Percentiles rank a stretch among this genome's conserved stretches.
Conservation (phyloP, 371 early-diverging fungal genomes). For the Mycotypha africana region DNA sequence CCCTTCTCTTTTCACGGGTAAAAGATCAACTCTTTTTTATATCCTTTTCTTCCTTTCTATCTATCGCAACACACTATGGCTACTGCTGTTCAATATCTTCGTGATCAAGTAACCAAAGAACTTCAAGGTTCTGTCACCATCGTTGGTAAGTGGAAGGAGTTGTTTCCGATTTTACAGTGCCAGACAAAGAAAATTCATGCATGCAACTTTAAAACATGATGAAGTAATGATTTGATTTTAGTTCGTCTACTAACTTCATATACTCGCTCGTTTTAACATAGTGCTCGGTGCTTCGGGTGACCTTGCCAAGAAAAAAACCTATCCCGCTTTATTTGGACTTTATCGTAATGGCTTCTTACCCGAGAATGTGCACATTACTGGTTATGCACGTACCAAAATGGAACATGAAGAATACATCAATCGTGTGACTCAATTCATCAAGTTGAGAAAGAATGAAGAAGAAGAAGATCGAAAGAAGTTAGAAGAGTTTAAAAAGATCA, state of each 20-base stretch:
- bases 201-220: too few relatives aligned
- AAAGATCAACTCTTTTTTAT: too few relatives aligned
- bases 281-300: conserved; percentile 90
- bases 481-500: conserved; percentile 9
- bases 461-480: conserved; percentile 40
- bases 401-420: conserved; percentile 68
- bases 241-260: background rate
- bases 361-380: conserved; percentile 73
- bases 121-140: conserved; percentile 16
- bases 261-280: conserved; percentile 8
- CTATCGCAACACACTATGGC: conserved; percentile 9
- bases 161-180: background rate
- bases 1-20: too few relatives aligned
- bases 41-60: too few relatives aligned
- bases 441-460: conserved; percentile 16
- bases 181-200: background rate
- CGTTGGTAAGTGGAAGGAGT: conserved; percentile 20
- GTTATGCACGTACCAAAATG: conserved; percentile 95
- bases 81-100: conserved; percentile 28
- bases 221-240: background rate
- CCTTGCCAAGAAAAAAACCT: conserved; percentile 98
- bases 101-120: conserved; percentile 15
- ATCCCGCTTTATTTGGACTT: conserved; percentile 92
- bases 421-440: conserved; percentile 71
- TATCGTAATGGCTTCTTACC: conserved; percentile 78